A percentile compares a stretch with the other conserved stretches of the same genome.
Evolutionary conservation across 2,329 filamentous ascomycete genomes (phyloP).

Genomic region (Cladosporium austrohemisphaericum): DNA sequence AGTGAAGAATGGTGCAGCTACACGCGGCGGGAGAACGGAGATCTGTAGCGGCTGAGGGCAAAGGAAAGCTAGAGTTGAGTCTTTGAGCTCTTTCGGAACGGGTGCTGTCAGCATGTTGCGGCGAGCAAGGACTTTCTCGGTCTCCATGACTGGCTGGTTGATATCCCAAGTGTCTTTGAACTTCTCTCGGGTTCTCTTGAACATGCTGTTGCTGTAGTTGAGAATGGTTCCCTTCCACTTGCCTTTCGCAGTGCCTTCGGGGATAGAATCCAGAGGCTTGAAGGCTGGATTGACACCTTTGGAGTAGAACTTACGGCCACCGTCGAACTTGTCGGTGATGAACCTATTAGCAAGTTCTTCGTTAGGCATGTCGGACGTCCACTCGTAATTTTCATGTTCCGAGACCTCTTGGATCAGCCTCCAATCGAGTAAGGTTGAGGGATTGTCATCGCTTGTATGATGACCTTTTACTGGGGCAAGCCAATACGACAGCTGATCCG

Average conservation of each 20-base stretch:
- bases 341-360: slow-evolving; percentile 48
- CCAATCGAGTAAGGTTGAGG: slow-evolving; percentile 55
- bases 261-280: slow-evolving; percentile 63
- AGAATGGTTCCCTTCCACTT: slow-evolving; percentile 61
- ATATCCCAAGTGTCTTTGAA: slow-evolving; percentile 52
- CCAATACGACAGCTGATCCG: slow-evolving; percentile 74
- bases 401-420: slow-evolving; percentile 45
- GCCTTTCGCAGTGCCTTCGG: slow-evolving; percentile 48
- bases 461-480: slow-evolving; percentile 55
- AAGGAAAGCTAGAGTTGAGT: slow-evolving; percentile 55
- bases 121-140: slow-evolving; percentile 69
- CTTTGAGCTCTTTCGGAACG: slow-evolving; percentile 50
- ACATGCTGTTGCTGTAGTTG: slow-evolving; percentile 78
- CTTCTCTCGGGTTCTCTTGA: slow-evolving; percentile 54
- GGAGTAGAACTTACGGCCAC: slow-evolving; percentile 57
- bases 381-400: slow-evolving; percentile 40
- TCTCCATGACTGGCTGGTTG: slow-evolving; percentile 77
- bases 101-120: slow-evolving; percentile 76
- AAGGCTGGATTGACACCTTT: slow-evolving; percentile 47
- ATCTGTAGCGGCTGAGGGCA: slow-evolving; percentile 74
- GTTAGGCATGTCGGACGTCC: slow-evolving; percentile 41
- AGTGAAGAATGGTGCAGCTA: slow-evolving; percentile 69
- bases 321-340: slow-evolving; percentile 55
- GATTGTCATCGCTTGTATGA: not conserved
- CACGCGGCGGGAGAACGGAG: slow-evolving; percentile 64